Percentiles rank a stretch among this genome's conserved stretches.
Conservation (phyloP, 2,329 filamentous ascomycete genomes). For the Leptographium flavum region DNA sequence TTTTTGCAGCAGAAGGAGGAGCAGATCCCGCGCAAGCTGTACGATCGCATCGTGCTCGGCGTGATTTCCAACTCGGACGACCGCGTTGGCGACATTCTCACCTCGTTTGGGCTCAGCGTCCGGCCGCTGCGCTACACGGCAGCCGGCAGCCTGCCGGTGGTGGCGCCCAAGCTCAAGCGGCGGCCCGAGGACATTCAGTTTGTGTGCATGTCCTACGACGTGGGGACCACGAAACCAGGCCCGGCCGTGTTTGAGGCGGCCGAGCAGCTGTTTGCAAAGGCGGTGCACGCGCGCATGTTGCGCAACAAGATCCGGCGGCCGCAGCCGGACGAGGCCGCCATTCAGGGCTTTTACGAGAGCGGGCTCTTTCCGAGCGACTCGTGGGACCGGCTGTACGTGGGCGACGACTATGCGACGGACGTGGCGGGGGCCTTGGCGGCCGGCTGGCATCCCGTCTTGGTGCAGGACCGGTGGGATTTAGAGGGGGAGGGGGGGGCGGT, state of each 20-base stretch:
- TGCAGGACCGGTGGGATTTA: too few species aligned
- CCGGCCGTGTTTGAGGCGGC: conserved; percentile 40
- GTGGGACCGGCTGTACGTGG: conserved; percentile 11
- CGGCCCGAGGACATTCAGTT: conserved; percentile 32
- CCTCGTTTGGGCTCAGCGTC: conserved; percentile 36
- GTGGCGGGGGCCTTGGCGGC: conserved; percentile 6
- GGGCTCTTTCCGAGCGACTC: neutral
- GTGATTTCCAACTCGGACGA: conserved; percentile 51
- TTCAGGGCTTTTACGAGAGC: too few species aligned
- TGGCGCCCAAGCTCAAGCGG: too few species aligned
- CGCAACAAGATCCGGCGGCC: too few species aligned
- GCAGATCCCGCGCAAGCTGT: neutral
- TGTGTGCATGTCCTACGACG: conserved; percentile 48
- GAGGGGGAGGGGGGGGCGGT: too few species aligned
- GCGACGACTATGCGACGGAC: conserved; percentile 11
- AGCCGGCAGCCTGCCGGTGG: too few species aligned
- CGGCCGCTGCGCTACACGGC: conserved; percentile 22
- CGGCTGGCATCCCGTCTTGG: conserved; percentile 8
- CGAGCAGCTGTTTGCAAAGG: conserved; percentile 21
- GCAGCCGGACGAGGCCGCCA: too few species aligned
- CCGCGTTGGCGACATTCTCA: conserved; percentile 38
- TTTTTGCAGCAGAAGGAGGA: conserved; percentile 15
- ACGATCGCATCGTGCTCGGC: conserved; percentile 28
- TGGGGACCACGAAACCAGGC: conserved; percentile 45
- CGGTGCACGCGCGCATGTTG: too few species aligned